A percentile compares a stretch with the other conserved stretches of the same genome.
Conservation (phyloP, 306 rosid species). For the Cicer bijugum region DNA sequence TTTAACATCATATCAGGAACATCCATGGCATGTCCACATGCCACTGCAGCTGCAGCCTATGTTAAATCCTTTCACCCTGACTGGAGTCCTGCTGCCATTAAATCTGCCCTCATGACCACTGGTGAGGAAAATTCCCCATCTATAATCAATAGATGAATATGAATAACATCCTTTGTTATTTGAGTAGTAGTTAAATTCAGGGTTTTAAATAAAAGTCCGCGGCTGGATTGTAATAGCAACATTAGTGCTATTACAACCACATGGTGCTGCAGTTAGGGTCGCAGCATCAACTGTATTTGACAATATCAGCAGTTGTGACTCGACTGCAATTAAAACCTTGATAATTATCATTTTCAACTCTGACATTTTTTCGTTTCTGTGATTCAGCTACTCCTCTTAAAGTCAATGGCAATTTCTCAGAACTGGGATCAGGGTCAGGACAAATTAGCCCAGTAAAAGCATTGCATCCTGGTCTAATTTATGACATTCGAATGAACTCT, state of each 20-base stretch:
- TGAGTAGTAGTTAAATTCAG: background rate
- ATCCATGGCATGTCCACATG: constrained; percentile 93
- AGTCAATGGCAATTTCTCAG: constrained; percentile 42
- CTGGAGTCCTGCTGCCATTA: constrained; percentile 93
- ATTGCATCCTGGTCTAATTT: constrained; percentile 68
- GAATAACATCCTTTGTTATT: background rate
- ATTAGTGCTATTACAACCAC: background rate
- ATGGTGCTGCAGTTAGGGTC: background rate
- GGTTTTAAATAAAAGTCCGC: background rate
- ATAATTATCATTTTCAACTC: constrained; percentile 16
- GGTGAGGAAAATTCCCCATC: constrained; percentile 50
- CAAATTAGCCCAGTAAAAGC: constrained; percentile 66
- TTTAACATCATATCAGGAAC: constrained; percentile 82
- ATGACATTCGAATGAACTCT: constrained; percentile 52
- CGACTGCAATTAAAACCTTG: background rate
- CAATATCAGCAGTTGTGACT: background rate
- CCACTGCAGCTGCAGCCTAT: constrained; percentile 70
- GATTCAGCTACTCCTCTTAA: constrained; percentile 67
- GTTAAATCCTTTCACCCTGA: constrained; percentile 85
- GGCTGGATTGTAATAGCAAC: background rate
- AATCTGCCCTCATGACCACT: constrained; percentile 92
- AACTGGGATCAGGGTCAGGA: constrained; percentile 73
- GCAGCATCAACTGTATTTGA: background rate
- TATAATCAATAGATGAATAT: background rate
- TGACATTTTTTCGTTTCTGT: constrained; percentile 19